Evolutionary conservation across 352 stramenopile species (phyloP).

Genomic region (Phytophthora sansomeana): DNA sequence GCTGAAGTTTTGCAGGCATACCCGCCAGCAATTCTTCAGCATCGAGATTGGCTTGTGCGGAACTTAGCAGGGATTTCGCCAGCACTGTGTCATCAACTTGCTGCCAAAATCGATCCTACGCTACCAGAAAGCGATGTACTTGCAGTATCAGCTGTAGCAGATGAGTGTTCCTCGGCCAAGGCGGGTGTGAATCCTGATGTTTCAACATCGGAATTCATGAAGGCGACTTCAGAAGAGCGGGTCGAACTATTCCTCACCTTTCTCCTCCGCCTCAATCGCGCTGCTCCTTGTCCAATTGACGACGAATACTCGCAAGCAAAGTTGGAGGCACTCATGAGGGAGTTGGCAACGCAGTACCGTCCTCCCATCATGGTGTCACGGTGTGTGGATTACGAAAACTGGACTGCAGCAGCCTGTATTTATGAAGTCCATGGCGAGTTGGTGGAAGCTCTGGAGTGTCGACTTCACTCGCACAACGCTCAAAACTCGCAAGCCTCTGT

Average conservation of each 20-base stretch:
- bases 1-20: conserved; percentile 61
- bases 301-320: conserved; percentile 53
- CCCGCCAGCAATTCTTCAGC: conserved; percentile 56
- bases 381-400: conserved; percentile 87
- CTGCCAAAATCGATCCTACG: conserved; percentile 54
- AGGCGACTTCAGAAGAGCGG: conserved; percentile 51
- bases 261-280: conserved; percentile 64
- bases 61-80: conserved; percentile 53
- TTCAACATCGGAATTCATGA: conserved; percentile 58
- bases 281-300: conserved; percentile 10
- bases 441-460: conserved; percentile 86
- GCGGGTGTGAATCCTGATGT: conserved; percentile 41
- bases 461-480: conserved; percentile 72
- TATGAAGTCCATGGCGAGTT: conserved; percentile 85
- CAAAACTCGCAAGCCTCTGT: conserved; percentile 12
- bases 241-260: conserved; percentile 83
- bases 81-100: conserved; percentile 46
- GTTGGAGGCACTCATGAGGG: conserved; percentile 64
- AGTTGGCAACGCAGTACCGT: conserved; percentile 71
- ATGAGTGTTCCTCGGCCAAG: conserved; percentile 19
- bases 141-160: neutral
- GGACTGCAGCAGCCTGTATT: conserved; percentile 75
- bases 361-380: conserved; percentile 79
- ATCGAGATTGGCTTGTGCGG: conserved; percentile 79
- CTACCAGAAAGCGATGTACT: conserved; percentile 6